Base-by-base conservation (phyloP, 2,329 filamentous ascomycete genomes). In the Aureobasidium sp. region DNA sequence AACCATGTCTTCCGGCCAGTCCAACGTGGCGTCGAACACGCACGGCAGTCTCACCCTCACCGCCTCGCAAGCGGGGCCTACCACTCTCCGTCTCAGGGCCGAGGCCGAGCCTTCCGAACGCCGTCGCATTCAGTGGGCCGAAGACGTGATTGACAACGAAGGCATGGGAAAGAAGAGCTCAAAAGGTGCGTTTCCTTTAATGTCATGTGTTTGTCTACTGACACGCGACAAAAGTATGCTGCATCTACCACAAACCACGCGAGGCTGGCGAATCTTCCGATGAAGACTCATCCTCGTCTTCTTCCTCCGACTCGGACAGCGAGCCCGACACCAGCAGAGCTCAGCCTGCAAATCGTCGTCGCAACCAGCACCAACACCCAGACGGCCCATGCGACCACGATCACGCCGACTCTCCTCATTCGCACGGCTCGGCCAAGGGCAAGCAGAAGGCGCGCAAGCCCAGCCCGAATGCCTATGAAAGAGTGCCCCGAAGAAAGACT, bases 121-220 rank as follows among this genome's bases (percentile, higher is more conserved):
- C 19, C 80, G 86, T 57, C 84, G 84, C 51, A 94, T 99, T 60
- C 86, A 89, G 73, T 99, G 94, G 94, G 90, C 90, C 7, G 89
- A 94, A 69, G 88, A 90, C 69, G 92, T 96, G 7, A 80, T 99
- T 2, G 92, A 99, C 75, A 99, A 99, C 70, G 94, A 99, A 74
- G 90, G 90, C 4, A 81, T 97, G 73, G 91, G 91, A 8, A 89
- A 89, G 74, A 99, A 97, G 77, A 93, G 85, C 65, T 95, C 90
- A 19, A 99, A 99, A 84, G 89, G 90, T 93, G 73, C 47, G 27
- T 42, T 21, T 3, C 10, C 37, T 6, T 49, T 61, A 21, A 57
- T 10, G 3, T n/a, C 6, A 7, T 45, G 15, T 33, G 11, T 45
- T 15, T 21, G 6, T 19, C 6, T 47, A 37, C 58, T 63, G 19